Evolutionary conservation across 108 stramenopile genomes (phyloP), one percentile per base, ranked within the genome.

Genomic region (Cyclostephanos invisitatus): DNA sequence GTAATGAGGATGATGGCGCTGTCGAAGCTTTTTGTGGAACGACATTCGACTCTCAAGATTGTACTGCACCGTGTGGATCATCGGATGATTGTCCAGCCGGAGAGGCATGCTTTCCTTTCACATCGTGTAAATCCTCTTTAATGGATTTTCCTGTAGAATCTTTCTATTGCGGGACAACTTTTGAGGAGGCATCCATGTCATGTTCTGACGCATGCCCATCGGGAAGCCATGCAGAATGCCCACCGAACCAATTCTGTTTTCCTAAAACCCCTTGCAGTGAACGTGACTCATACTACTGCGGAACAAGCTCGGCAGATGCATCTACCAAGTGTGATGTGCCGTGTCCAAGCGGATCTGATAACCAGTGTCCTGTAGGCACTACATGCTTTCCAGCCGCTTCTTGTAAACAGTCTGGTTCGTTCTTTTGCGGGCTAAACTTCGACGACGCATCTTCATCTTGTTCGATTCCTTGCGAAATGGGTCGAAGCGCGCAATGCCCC

Each of bases 1-100:
- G 93, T 64, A 83, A 89, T 66, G 67, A 80, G 56, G 38, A 66
- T 25, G 68, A 75, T 35, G 71, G 64, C 74, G 48, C 28, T 81
- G 80, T 64, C 69, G 80, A 5, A 71, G 54, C n/a, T 67, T 56
- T 55, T 81, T 73, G 80, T 73, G 74, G 37, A 69, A 81, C 51
- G 80, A 69, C 29, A 24, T 53, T 24, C 22, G 51, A 21, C 51
- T 56, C 80, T 14, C 47, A 69, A 7, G 65, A 55, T 32, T 81
- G 80, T 28, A 56, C 67, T 48, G 70, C 61, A 36, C 68, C 68
- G 18, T 81, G 80, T 58, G 69, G 73, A 7, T 71, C 62, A 53
- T 74, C 62, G 37, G 73, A 67, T 15, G 80, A 81, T 47, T 81
- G 80, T 54, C 59, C 49, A 7, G 60, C 37, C 17, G 80, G 58